Base-by-base conservation (phyloP, 257 asterid genomes). In the Voacanga thouarsii region DNA sequence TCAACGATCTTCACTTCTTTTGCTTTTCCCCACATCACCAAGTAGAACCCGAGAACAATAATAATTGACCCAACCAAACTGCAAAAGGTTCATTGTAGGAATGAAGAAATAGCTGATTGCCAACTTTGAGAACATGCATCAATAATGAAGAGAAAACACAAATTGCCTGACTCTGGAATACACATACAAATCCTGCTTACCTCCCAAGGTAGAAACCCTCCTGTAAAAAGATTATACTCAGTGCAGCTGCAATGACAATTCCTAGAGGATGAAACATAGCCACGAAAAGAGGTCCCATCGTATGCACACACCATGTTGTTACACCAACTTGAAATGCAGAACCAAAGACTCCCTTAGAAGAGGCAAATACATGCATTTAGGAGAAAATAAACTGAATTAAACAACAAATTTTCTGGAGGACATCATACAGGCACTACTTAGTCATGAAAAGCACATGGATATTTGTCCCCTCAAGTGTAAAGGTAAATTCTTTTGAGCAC, bases 21-120 rank as follows among this genome's bases (percentile, higher is more conserved):
- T 26, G 93, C 84, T 86, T 90, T 91, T 41, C 99, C 99, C 97
- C 97, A 91, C 97, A 94, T 91, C 87, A 94, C 99, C 18, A 88
- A 88, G 87, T 95, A 95, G 85, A 95, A 95, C 61, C 97, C 98
- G 28, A 89, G 60, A 72, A 93, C 97, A 43, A 95, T 90, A 50
- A 89, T 71, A 75, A 81, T 11, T 11, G 98, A 95, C 39, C 98
- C 98, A 75, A 89, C 24, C 87, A 95, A 83, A 86, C 98, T 95
- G 86, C 88, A 81, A 30, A 74, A 64, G 71, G 21, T 26, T n/a
- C 7, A 37, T 45, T 43, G 8, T 5, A 33, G 33, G 24, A 7
- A 15, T 18, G 28, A 67, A 41, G 33, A 69, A 18, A 59, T 47
- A 56, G 24, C 14, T 3, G 18, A 23, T 44, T 14, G 7, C 18